phyloP scores from a whole-genome alignment of 2,329 filamentous ascomycete species.

The Dactylellina haptotyla region DNA sequence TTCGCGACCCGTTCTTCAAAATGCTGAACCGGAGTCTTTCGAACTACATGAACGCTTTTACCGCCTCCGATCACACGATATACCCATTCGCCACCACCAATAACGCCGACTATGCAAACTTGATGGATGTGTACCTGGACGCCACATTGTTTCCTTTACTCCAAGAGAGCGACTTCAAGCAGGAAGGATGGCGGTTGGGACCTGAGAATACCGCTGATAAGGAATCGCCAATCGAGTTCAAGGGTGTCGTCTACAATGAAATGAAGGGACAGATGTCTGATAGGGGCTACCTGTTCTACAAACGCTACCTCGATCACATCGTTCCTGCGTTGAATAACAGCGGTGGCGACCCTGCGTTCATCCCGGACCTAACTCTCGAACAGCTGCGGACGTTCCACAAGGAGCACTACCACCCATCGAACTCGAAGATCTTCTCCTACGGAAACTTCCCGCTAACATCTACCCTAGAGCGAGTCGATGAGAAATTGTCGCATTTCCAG shows the following conservation, averaged over 20 bases:
- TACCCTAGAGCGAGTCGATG: conserved; percentile 81
- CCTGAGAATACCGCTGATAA: conserved; percentile 81
- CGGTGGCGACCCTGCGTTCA: conserved; percentile 93
- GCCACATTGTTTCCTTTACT: conserved; percentile 89
- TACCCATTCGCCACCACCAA: conserved; percentile 99
- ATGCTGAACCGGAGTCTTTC: conserved; percentile 98
- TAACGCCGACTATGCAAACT: conserved; percentile 90
- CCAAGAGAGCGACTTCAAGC: conserved; percentile 89
- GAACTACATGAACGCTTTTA: conserved; percentile 99
- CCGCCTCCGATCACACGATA: conserved; percentile 92
- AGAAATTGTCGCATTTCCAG: conserved; percentile 77
- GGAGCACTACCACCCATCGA: conserved; percentile 96
- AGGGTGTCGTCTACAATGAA: conserved; percentile 98
- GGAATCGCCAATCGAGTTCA: conserved; percentile 77
- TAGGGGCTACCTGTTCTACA: conserved; percentile 94
- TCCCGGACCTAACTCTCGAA: conserved; percentile 92
- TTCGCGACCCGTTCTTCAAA: conserved; percentile 99
- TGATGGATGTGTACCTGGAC: conserved; percentile 96
- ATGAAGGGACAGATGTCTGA: conserved; percentile 99
- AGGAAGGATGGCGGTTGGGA: conserved; percentile 96
- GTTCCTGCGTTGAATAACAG: conserved; percentile 96
- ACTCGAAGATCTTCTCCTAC: conserved; percentile 94
- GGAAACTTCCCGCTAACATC: conserved; percentile 87
- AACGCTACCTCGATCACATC: conserved; percentile 91
- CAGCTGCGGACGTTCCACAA: conserved; percentile 88